Base-by-base conservation (phyloP, 768 basidiomycete species). In the Galerina sulciceps region DNA sequence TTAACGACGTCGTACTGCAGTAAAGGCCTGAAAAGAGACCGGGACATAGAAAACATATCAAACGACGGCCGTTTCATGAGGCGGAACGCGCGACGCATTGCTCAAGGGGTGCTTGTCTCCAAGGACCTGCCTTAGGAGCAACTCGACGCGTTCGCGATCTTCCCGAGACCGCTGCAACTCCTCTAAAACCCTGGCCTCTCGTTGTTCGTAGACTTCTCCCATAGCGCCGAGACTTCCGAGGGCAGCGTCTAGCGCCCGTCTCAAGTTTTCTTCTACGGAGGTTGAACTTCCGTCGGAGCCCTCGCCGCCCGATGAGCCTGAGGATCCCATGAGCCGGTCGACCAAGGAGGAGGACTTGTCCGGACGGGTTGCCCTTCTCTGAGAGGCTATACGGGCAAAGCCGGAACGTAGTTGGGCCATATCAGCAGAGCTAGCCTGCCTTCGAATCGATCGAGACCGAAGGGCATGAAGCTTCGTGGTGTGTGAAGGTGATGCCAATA, bases 401-500 rank as follows among this genome's bases (percentile, higher is more conserved):
- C 81, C 76, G 1, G 78, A 64, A 1, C 85, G 86, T 9, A 91
- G 76, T 51, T 77, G 78, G 10, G 69, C 65, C 73, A 91, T 78
- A 4, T 80, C 77, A 4, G 80, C 68, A 0, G 85, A 85, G 23
- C 76, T 79, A 0, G 81, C 67, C 42, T 86, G 81, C 14, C 90
- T 82, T 18, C 89, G 85, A 47, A 93, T 81, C 0, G 87, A 82
- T 8, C 91, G 85, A 22, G 90, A 92, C 2, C 81, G 84, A 22
- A 90, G 69, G 3, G 83, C 69, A 61, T 90, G 83, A 6, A 90
- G 67, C 64, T 88, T 89, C 14, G 82, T 85, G 11, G 86, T 79
- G 67, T 93, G 90, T 2, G 90, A 85, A 0, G 91, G 91, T 0
- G 90, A 82, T 4, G 90, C 90, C 22, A 93, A 74, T 0, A 93